Conservation (phyloP, 805 yeast species). For the Schizosaccharomyces octosporus region DNA sequence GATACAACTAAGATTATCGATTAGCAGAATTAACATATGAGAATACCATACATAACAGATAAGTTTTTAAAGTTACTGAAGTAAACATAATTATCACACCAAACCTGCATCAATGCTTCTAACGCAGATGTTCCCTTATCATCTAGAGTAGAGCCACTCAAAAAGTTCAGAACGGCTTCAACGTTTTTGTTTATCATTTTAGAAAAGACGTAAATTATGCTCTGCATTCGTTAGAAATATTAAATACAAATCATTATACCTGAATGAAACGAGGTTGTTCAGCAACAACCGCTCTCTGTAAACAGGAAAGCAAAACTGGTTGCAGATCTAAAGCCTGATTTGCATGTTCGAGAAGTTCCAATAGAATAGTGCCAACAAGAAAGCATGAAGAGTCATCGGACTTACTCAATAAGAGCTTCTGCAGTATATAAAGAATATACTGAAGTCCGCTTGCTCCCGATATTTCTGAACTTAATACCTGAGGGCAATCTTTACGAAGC, state of each 20-base stretch:
- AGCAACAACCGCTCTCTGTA: constrained; percentile 38
- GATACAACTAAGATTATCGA: constrained; percentile 31
- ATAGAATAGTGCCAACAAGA: not conserved
- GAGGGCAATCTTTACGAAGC: not conserved
- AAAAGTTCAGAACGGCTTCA: constrained; percentile 34
- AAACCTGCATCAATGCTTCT: constrained; percentile 37
- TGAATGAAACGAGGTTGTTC: constrained; percentile 37
- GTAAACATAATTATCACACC: constrained; percentile 65
- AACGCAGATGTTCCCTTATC: constrained; percentile 20
- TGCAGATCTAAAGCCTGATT: constrained; percentile 15
- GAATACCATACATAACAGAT: not conserved
- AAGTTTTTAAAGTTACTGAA: constrained; percentile 46
- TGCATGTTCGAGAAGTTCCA: constrained; percentile 1
- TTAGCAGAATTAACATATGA: constrained; percentile 10
- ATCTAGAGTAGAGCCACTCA: constrained; percentile 18
- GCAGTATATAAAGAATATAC: not conserved
- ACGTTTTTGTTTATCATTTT: constrained; percentile 41
- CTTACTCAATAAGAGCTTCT: not conserved
- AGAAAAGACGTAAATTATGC: constrained; percentile 52
- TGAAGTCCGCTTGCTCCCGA: not conserved
- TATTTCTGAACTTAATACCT: not conserved
- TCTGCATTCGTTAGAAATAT: constrained; percentile 11
- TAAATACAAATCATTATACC: not conserved
- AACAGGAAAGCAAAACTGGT: constrained; percentile 25
- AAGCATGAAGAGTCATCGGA: not conserved